These are phyloP conservation scores for Gynandropsis gynandra DNA, from an alignment of 345 rosid genomes.

Conservation along the genomic window DNA sequence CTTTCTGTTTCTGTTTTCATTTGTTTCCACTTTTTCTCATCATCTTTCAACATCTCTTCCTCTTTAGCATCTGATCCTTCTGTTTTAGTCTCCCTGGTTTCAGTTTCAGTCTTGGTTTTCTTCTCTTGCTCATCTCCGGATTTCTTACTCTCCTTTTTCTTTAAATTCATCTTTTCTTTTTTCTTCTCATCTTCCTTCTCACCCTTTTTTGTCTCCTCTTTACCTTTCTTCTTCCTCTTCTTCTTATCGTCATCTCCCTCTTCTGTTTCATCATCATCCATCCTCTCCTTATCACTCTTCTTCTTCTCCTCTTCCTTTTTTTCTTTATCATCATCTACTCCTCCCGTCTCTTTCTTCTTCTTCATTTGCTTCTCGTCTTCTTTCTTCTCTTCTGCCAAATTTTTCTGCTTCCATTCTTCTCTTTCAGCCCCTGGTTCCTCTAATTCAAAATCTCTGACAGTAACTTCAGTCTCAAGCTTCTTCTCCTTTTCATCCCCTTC, in stretches of 20 bases:
- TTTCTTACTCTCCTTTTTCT: conserved; percentile 1
- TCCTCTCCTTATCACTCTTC: conserved; percentile 8
- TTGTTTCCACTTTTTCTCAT: conserved; percentile 23
- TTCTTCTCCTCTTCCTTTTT: conserved; percentile 1
- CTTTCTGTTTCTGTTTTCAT: conserved; percentile 26
- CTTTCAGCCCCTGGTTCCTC: conserved; percentile 11
- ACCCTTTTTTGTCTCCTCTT: conserved; percentile 4
- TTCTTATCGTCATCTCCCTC: not conserved
- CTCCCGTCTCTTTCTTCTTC: not conserved
- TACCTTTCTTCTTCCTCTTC: conserved; percentile 1
- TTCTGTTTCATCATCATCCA: conserved; percentile 8
- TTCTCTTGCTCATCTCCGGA: conserved; percentile 6
- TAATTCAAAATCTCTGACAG: not conserved
- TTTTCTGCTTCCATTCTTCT: conserved; percentile 6
- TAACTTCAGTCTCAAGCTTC: conserved; percentile 8
- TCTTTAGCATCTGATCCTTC: conserved; percentile 25
- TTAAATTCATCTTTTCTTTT: conserved; percentile 1
- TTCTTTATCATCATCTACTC: not conserved
- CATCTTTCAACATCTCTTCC: conserved; percentile 23
- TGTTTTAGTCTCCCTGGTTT: conserved; percentile 1
- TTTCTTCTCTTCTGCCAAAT: conserved; percentile 1
- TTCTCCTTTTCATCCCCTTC: conserved; percentile 23
- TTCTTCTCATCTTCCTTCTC: conserved; percentile 21
- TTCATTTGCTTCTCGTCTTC: not conserved
- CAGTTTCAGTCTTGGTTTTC: conserved; percentile 5